Evolutionary conservation across 2,329 filamentous ascomycete species (phyloP).

Genomic region (Monilinia fructicola): DNA sequence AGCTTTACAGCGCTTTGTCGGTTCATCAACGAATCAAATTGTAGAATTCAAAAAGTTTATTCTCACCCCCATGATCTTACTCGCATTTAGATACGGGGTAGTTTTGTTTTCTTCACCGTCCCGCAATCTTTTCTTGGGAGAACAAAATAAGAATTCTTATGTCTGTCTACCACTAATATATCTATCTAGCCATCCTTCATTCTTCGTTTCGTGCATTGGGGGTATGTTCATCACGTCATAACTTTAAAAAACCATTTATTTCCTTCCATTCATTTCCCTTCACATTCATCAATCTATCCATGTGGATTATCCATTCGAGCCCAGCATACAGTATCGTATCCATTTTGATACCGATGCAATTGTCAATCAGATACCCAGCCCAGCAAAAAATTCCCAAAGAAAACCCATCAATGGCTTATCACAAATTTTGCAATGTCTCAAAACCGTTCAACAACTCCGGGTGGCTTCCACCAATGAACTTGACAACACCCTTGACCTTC

Average conservation of each 20-base stretch:
- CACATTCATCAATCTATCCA: conserved; percentile 2
- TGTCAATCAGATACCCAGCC: conserved; percentile 2
- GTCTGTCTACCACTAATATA: not conserved
- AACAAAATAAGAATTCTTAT: not conserved
- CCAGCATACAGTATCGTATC: conserved; percentile 1
- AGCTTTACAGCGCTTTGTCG: too few relatives aligned
- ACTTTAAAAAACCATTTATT: conserved; percentile 17
- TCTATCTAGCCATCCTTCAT: conserved; percentile 15
- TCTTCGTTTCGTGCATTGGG: conserved; percentile 13
- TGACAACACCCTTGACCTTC: conserved; percentile 64
- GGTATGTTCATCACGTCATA: conserved; percentile 19
- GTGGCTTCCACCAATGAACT: conserved; percentile 39
- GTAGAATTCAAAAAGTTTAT: too few relatives aligned
- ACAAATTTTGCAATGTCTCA: conserved; percentile 29
- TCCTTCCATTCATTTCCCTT: conserved; percentile 3
- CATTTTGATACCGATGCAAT: not conserved
- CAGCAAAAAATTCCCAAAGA: conserved; percentile 15
- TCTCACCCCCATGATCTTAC: too few relatives aligned
- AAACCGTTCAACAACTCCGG: conserved; percentile 36
- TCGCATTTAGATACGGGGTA: too few relatives aligned
- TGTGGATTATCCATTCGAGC: not conserved
- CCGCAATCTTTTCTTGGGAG: too few relatives aligned
- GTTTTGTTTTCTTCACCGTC: too few relatives aligned
- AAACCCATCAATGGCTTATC: not conserved
- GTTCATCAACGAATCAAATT: too few relatives aligned